Evolutionary conservation across 1,139 yeast genomes (phyloP).

Genomic region (Suhomyces choctaworum): DNA sequence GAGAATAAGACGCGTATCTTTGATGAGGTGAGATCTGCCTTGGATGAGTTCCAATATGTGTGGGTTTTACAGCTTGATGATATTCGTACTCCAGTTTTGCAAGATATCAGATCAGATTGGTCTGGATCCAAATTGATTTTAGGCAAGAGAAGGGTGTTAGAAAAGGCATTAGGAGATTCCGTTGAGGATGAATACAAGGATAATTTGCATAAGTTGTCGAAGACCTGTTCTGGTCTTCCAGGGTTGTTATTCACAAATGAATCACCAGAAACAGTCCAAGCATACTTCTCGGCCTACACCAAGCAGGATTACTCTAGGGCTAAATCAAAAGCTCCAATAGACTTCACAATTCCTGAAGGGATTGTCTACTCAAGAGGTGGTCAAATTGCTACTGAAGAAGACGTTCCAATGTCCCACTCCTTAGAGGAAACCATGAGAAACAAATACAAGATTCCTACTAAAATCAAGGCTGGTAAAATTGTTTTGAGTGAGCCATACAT

Average conservation of each 20-base stretch:
- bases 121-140: constrained; percentile 79
- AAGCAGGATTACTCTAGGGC: constrained; percentile 89
- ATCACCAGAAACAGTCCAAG: constrained; percentile 76
- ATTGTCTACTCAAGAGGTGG: constrained; percentile 95
- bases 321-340: constrained; percentile 78
- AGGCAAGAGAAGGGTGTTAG: constrained; percentile 92
- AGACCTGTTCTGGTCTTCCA: constrained; percentile 65
- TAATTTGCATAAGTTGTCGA: constrained; percentile 68
- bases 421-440: constrained; percentile 90
- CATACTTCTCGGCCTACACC: constrained; percentile 75
- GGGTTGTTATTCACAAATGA: constrained; percentile 91
- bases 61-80: constrained; percentile 89
- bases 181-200: constrained; percentile 90
- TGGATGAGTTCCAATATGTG: constrained; percentile 73
- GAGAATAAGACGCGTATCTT: constrained; percentile 90
- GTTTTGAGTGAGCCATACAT: constrained; percentile 70
- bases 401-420: constrained; percentile 94
- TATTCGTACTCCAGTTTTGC: constrained; percentile 94
- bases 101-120: constrained; percentile 93
- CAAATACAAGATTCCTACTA: constrained; percentile 87
- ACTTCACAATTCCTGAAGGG: constrained; percentile 86
- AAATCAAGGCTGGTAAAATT: constrained; percentile 85
- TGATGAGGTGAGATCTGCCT: constrained; percentile 80
- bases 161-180: constrained; percentile 85
- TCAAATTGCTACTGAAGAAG: constrained; percentile 84